Percentiles rank a stretch among this genome's conserved stretches.
phyloP scores from a whole-genome alignment of 2,329 filamentous ascomycete genomes.

The Colletotrichum incanum region DNA sequence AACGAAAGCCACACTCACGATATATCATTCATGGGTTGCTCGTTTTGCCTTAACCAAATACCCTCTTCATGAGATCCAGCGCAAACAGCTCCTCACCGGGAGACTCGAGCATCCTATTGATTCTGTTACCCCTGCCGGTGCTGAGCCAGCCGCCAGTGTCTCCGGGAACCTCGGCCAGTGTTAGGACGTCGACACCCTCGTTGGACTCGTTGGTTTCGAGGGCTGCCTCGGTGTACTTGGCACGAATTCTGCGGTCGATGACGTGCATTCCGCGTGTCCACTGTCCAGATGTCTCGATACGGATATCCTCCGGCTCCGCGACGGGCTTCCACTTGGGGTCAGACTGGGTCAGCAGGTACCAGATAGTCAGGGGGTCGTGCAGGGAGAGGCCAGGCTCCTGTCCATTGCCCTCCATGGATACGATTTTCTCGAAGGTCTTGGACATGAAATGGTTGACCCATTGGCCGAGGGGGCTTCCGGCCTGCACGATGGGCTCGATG shows the following conservation, averaged over 20 bases:
- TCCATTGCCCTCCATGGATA: conserved; percentile 72
- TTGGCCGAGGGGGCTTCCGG: conserved; percentile 79
- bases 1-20: conserved; percentile 21
- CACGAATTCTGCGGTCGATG: conserved; percentile 78
- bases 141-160: conserved; percentile 86
- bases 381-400: conserved; percentile 75
- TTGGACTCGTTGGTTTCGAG: conserved; percentile 49
- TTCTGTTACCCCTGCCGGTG: conserved; percentile 80
- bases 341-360: conserved; percentile 79
- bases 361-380: conserved; percentile 85
- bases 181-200: conserved; percentile 55
- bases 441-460: conserved; percentile 82
- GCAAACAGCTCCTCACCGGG: conserved; percentile 80
- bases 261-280: conserved; percentile 96
- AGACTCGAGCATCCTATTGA: conserved; percentile 80
- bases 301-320: conserved; percentile 81
- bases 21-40: background rate
- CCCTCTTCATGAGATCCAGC: conserved; percentile 73
- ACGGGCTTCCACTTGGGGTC: conserved; percentile 72
- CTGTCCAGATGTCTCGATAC: conserved; percentile 91
- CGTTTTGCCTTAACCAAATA: conserved; percentile 67
- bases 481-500: conserved; percentile 69
- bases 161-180: conserved; percentile 70
- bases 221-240: conserved; percentile 64
- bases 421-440: conserved; percentile 80